Percentiles rank a stretch among this genome's conserved stretches.
phyloP scores from a whole-genome alignment of 1,284 basidiomycete genomes.

The Takashimella koratensis region DNA sequence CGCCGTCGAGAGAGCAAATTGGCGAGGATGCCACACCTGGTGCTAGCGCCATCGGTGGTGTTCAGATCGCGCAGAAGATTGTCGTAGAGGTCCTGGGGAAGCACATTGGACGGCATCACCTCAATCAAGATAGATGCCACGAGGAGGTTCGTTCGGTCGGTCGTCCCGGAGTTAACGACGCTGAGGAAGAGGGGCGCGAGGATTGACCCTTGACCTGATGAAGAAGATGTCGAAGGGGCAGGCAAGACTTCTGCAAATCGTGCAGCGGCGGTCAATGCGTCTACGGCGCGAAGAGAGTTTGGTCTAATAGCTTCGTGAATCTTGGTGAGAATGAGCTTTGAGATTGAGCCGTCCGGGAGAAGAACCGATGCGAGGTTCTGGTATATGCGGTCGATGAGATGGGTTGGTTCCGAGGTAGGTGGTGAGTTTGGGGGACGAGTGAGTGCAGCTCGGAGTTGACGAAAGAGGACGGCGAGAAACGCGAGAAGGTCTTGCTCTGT shows the following conservation, averaged over 20 bases:
- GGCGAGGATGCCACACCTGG: constrained; percentile 26
- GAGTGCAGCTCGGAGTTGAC: constrained; percentile 17
- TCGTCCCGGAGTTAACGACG: constrained; percentile 9
- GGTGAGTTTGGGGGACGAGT: background rate
- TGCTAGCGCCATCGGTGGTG: constrained; percentile 16
- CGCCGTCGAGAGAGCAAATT: constrained; percentile 13
- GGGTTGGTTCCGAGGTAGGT: background rate
- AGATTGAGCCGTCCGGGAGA: constrained; percentile 16
- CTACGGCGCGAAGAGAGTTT: constrained; percentile 23
- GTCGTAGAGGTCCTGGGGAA: constrained; percentile 18
- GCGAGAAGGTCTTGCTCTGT: constrained; percentile 26
- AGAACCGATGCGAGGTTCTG: constrained; percentile 17
- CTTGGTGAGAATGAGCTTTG: constrained; percentile 15
- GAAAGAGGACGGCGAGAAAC: constrained; percentile 21
- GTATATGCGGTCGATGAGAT: constrained; percentile 14
- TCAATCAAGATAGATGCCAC: constrained; percentile 22
- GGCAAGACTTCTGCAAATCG: constrained; percentile 10
- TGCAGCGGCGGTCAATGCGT: constrained; percentile 20
- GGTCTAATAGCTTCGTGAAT: constrained; percentile 25
- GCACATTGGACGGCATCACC: constrained; percentile 11
- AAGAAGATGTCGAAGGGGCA: constrained; percentile 5
- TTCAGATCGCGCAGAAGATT: constrained; percentile 24
- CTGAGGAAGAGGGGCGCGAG: constrained; percentile 29
- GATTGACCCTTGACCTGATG: constrained; percentile 4
- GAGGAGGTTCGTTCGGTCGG: constrained; percentile 16